Evolutionary conservation across 441 rosid genomes (phyloP).

Genomic region (Biscutella laevigata): DNA sequence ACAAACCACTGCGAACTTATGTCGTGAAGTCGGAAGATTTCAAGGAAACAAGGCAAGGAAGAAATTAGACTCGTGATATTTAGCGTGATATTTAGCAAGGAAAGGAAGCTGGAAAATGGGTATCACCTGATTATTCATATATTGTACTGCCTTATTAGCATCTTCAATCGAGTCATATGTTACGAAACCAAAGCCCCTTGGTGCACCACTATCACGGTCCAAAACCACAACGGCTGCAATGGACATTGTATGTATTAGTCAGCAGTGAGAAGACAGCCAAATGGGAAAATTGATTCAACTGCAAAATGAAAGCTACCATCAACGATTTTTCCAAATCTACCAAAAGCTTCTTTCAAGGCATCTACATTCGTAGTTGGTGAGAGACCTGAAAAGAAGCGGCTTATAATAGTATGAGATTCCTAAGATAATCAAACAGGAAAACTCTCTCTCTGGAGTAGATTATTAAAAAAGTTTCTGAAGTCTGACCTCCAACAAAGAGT

Average conservation of each 20-base stretch:
- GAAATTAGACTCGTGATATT: neutral
- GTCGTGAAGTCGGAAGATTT: neutral
- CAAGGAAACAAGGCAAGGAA: neutral
- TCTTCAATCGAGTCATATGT: conserved; percentile 50
- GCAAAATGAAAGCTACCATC: conserved; percentile 38
- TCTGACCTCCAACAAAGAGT: conserved; percentile 24
- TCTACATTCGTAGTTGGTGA: conserved; percentile 17
- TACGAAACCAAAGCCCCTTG: conserved; percentile 74
- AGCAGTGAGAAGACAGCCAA: conserved; percentile 4
- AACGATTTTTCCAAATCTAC: conserved; percentile 54
- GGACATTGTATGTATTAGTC: neutral
- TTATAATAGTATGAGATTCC: neutral
- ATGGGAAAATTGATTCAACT: neutral
- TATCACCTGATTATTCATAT: conserved; percentile 40
- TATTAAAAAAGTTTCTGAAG: neutral
- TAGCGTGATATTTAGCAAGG: conserved; percentile 1
- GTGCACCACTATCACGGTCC: conserved; percentile 69
- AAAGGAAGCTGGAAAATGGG: conserved; percentile 5
- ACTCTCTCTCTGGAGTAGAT: neutral
- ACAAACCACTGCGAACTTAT: neutral
- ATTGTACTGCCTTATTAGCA: conserved; percentile 64
- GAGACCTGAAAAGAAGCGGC: conserved; percentile 13
- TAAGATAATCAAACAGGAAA: neutral
- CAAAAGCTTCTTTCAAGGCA: conserved; percentile 37
- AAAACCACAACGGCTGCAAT: conserved; percentile 31